Evolutionary conservation across 2,329 filamentous ascomycete genomes (phyloP).

Genomic region (Alternaria arbusti): DNA sequence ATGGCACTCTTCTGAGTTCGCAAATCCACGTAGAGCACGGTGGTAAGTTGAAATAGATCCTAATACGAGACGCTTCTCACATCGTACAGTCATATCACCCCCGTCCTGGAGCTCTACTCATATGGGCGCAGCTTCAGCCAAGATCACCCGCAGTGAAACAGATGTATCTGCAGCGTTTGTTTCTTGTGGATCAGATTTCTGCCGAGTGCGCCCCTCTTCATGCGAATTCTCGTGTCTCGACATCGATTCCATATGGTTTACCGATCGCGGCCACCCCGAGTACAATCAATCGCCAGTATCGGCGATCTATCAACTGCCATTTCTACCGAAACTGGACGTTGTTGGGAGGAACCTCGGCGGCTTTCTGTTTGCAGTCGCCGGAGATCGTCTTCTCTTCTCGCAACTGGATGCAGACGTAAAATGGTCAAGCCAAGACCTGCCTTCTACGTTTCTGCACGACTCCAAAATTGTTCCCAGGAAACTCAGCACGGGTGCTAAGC

Average conservation of each 20-base stretch:
- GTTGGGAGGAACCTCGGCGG: slow-evolving; percentile 50
- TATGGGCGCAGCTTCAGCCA: slow-evolving; percentile 40
- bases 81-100: background rate
- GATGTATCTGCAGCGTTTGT: slow-evolving; percentile 42
- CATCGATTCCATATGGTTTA: slow-evolving; percentile 49
- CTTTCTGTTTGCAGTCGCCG: slow-evolving; percentile 57
- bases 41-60: slow-evolving; percentile 10
- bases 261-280: slow-evolving; percentile 31
- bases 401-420: slow-evolving; percentile 51
- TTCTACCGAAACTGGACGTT: slow-evolving; percentile 34
- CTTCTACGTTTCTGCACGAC: background rate
- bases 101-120: slow-evolving; percentile 15
- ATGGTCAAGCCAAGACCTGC: slow-evolving; percentile 10
- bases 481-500: slow-evolving; percentile 31
- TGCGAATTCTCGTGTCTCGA: slow-evolving; percentile 13
- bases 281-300: slow-evolving; percentile 42
- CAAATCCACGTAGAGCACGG: background rate
- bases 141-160: slow-evolving; percentile 28
- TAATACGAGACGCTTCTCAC: background rate
- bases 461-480: slow-evolving; percentile 36
- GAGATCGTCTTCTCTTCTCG: slow-evolving; percentile 56
- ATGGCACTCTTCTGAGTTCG: slow-evolving; percentile 38
- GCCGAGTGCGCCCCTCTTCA: slow-evolving; percentile 34
- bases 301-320: slow-evolving; percentile 41
- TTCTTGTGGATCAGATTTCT: slow-evolving; percentile 49